Conservation (phyloP, 2,329 filamentous ascomycete species). For the Scolecobasidium constrictum region DNA sequence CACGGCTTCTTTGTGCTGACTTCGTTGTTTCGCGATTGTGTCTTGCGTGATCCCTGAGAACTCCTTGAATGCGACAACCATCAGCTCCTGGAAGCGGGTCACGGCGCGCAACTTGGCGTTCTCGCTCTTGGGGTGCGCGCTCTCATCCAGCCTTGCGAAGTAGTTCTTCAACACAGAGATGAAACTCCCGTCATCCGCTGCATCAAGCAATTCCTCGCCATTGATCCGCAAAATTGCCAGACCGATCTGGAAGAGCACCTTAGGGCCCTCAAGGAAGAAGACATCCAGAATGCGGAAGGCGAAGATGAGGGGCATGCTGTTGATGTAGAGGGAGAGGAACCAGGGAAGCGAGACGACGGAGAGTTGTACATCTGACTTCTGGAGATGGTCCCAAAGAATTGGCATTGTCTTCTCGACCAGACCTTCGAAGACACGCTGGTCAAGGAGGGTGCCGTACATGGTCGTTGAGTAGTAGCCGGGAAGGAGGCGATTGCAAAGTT, state of each 20-base stretch:
- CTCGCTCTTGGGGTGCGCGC: conserved; percentile 88
- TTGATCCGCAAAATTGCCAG: conserved; percentile 96
- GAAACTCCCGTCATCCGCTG: conserved; percentile 88
- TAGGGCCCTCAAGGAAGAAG: conserved; percentile 95
- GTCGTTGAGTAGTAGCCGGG: conserved; percentile 97
- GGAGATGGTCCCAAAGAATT: conserved; percentile 94
- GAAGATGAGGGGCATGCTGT: conserved; percentile 97
- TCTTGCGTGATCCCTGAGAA: conserved; percentile 92
- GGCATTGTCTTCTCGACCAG: conserved; percentile 99
- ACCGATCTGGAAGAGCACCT: conserved; percentile 93
- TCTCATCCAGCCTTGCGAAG: conserved; percentile 87
- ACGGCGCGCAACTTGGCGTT: conserved; percentile 91
- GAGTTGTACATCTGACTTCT: conserved; percentile 90
- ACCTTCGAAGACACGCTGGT: conserved; percentile 95
- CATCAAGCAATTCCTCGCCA: conserved; percentile 87
- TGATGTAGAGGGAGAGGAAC: conserved; percentile 97
- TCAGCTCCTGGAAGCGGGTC: conserved; percentile 92
- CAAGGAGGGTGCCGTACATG: conserved; percentile 95
- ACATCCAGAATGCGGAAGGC: conserved; percentile 94
- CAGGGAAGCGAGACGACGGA: conserved; percentile 95
- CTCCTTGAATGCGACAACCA: conserved; percentile 98
- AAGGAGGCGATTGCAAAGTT: conserved; percentile 83
- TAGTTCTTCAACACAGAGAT: conserved; percentile 94
- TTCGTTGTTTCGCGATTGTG: conserved; percentile 77
- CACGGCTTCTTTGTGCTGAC: conserved; percentile 89